These are phyloP conservation scores for Septoria linicola DNA, from an alignment of 2,329 filamentous ascomycete genomes.

Conservation along the genomic window DNA sequence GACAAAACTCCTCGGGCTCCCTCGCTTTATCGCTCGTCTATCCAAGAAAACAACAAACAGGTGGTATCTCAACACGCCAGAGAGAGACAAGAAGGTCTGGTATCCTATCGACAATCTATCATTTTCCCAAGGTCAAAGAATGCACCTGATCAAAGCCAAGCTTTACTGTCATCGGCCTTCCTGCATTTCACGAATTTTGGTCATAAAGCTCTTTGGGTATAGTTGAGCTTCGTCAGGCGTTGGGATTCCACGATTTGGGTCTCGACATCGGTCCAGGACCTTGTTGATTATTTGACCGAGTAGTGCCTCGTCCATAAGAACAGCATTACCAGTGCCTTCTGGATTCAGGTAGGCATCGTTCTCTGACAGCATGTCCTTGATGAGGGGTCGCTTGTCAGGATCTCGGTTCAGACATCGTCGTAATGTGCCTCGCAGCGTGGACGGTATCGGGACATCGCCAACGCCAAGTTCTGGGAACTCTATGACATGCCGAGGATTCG, in stretches of 20 bases:
- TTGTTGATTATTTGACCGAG: slow-evolving; percentile 59
- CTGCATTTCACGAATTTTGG: slow-evolving; percentile 47
- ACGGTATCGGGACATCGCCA: slow-evolving; percentile 59
- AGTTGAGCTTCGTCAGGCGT: slow-evolving; percentile 55
- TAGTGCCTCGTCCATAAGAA: slow-evolving; percentile 57
- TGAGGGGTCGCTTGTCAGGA: slow-evolving; percentile 55
- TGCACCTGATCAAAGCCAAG: slow-evolving; percentile 1
- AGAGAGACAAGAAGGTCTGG: background rate
- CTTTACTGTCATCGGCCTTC: slow-evolving; percentile 29
- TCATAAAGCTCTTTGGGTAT: slow-evolving; percentile 50
- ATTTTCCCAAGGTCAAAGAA: slow-evolving; percentile 6
- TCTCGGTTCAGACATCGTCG: slow-evolving; percentile 60
- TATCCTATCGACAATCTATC: background rate
- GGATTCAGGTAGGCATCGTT: slow-evolving; percentile 60
- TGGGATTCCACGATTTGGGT: slow-evolving; percentile 52
- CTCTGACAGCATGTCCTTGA: slow-evolving; percentile 56
- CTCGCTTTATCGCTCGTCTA: background rate
- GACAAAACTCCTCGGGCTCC: background rate
- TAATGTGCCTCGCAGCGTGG: slow-evolving; percentile 56
- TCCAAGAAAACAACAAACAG: background rate
- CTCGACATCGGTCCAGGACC: slow-evolving; percentile 60
- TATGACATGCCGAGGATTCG: slow-evolving; percentile 72
- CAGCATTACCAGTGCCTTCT: slow-evolving; percentile 49
- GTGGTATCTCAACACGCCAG: background rate
- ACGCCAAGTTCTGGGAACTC: slow-evolving; percentile 69